phyloP scores from a whole-genome alignment of 768 basidiomycete species.

The Mycena metata region DNA sequence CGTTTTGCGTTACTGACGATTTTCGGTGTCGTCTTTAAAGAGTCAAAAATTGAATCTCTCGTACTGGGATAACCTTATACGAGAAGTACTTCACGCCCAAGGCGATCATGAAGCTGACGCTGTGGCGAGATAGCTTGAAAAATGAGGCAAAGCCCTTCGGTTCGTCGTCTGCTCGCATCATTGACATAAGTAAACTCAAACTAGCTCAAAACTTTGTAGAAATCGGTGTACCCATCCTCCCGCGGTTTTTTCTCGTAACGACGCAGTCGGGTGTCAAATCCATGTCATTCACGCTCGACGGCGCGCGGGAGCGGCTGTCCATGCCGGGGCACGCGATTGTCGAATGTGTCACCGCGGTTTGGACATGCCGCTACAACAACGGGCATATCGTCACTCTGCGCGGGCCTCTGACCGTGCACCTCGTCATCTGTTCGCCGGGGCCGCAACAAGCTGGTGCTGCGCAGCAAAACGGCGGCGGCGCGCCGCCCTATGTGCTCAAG shows the following conservation, averaged over 20 bases:
- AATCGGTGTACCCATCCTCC: slow-evolving; percentile 83
- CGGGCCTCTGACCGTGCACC: slow-evolving; percentile 79
- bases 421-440: slow-evolving; percentile 56
- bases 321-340: slow-evolving; percentile 66
- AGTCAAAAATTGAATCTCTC: slow-evolving; percentile 71
- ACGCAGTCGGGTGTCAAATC: slow-evolving; percentile 88
- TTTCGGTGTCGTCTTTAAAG: slow-evolving; percentile 4
- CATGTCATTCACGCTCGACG: slow-evolving; percentile 85
- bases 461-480: slow-evolving; percentile 38
- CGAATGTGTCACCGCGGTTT: slow-evolving; percentile 80
- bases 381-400: slow-evolving; percentile 84
- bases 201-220: slow-evolving; percentile 57
- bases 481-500: slow-evolving; percentile 59
- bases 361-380: slow-evolving; percentile 86
- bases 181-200: not conserved
- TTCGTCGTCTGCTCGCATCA: slow-evolving; percentile 52
- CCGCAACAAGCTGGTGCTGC: slow-evolving; percentile 42
- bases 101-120: slow-evolving; percentile 81
- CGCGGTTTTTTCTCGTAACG: slow-evolving; percentile 88
- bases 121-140: slow-evolving; percentile 89
- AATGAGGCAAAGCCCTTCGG: slow-evolving; percentile 89
- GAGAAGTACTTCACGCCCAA: slow-evolving; percentile 79
- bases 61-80: slow-evolving; percentile 77
- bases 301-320: slow-evolving; percentile 74
- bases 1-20: slow-evolving; percentile 26